A percentile compares a stretch with the other conserved stretches of the same genome.
These are phyloP conservation scores for Escallonia herrerae DNA, from an alignment of 129 eudicot genomes.

Conservation along the genomic window DNA sequence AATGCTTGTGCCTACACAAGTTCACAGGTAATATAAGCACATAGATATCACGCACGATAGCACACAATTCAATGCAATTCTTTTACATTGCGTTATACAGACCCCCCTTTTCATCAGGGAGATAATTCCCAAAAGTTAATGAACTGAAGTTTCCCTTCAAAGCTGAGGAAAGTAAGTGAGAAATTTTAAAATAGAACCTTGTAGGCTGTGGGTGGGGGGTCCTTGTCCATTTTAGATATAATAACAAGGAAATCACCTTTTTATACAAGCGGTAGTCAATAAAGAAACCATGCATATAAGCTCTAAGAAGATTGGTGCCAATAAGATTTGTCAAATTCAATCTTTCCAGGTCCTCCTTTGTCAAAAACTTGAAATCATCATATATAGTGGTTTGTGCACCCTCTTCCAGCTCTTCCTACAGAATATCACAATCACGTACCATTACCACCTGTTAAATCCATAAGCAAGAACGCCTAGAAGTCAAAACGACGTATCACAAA, in stretches of 20 bases:
- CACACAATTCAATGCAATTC: no score
- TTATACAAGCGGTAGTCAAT: conserved; percentile 74
- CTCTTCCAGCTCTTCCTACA: conserved; percentile 96
- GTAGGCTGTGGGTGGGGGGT: no score
- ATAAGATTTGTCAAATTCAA: conserved; percentile 69
- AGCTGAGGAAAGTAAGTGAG: no score
- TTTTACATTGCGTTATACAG: no score
- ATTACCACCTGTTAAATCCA: conserved; percentile 10
- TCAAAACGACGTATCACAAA: neutral
- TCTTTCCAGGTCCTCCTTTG: conserved; percentile 76
- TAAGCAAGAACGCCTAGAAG: neutral
- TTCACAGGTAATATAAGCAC: neutral
- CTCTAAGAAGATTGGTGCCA: conserved; percentile 86
- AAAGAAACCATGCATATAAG: conserved; percentile 93
- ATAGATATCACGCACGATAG: conserved; percentile 17
- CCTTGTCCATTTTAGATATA: neutral
- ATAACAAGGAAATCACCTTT: conserved; percentile 42
- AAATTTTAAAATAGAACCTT: no score
- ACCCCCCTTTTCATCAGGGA: no score
- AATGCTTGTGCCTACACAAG: conserved; percentile 63
- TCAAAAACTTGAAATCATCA: conserved; percentile 92
- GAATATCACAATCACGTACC: conserved; percentile 2
- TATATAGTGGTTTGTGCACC: conserved; percentile 70
- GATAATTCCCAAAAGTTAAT: no score
- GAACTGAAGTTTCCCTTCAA: no score